Evolutionary conservation across 352 stramenopile genomes (phyloP).

Genomic region (Pythium rhizo-oryzae): DNA sequence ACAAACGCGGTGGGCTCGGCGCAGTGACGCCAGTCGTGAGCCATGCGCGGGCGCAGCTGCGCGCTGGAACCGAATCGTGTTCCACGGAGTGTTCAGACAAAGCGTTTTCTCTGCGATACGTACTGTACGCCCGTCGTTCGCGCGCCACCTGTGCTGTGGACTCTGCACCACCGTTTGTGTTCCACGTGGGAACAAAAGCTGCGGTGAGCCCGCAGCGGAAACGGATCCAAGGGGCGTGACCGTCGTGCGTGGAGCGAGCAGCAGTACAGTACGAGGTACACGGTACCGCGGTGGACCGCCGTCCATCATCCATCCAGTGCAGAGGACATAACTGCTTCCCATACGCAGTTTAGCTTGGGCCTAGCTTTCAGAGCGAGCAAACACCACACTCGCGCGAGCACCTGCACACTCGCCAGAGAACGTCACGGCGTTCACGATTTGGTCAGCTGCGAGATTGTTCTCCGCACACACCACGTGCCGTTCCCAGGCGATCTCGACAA

Average conservation of each 20-base stretch:
- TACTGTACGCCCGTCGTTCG: background rate
- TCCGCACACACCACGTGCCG: background rate
- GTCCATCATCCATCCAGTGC: background rate
- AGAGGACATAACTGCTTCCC: background rate
- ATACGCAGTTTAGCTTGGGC: background rate
- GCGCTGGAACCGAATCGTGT: background rate
- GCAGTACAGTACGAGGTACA: background rate
- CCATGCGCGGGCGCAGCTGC: constrained; percentile 6
- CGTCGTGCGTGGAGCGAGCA: background rate
- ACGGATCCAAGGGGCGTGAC: background rate
- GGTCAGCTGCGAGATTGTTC: background rate
- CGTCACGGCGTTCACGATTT: background rate
- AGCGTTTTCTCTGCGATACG: constrained; percentile 24
- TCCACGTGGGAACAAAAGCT: background rate
- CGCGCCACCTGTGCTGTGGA: background rate
- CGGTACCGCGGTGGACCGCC: too few relatives aligned
- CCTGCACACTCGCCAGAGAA: background rate
- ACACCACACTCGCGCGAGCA: background rate
- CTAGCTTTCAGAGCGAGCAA: background rate
- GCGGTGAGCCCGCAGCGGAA: background rate
- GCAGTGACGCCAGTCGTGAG: constrained; percentile 10
- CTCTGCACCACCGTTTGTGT: too few relatives aligned
- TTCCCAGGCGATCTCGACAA: background rate
- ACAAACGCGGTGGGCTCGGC: too few relatives aligned
- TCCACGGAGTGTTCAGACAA: constrained; percentile 14